Percentiles rank a stretch among this genome's conserved stretches.
Evolutionary conservation across 139 green algal species (phyloP).

Genomic region (Chlorella sp.): DNA sequence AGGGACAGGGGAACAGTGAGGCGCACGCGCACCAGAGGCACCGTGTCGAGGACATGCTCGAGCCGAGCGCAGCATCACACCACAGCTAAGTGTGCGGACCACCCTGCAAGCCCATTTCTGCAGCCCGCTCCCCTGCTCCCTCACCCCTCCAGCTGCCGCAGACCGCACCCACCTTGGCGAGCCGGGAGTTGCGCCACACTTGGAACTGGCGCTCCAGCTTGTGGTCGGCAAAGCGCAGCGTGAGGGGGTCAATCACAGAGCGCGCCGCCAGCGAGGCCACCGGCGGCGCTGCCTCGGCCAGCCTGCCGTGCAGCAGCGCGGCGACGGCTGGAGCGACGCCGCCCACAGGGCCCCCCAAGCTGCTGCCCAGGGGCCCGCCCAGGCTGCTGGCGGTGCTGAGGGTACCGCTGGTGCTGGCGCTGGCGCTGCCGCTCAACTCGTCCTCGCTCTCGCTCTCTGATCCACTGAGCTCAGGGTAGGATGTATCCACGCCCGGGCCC

Average conservation of each 20-base stretch:
- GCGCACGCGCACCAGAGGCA: too few relatives aligned
- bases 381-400: background rate
- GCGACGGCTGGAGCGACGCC: too few relatives aligned
- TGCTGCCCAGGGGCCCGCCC: background rate
- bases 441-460: background rate
- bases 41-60: too few relatives aligned
- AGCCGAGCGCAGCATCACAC: too few relatives aligned
- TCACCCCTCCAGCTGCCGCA: too few relatives aligned
- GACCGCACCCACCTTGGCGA: background rate
- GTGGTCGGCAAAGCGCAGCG: constrained; percentile 24
- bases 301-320: too few relatives aligned
- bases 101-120: too few relatives aligned
- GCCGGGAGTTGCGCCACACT: background rate
- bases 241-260: background rate
- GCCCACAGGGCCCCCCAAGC: too few relatives aligned
- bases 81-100: too few relatives aligned
- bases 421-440: background rate
- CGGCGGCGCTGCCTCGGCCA: too few relatives aligned
- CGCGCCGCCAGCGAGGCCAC: background rate
- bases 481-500: background rate
- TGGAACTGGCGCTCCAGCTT: background rate
- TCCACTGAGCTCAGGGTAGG: background rate
- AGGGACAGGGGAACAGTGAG: background rate
- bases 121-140: too few relatives aligned
- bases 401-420: background rate